Base-by-base conservation (phyloP, 768 basidiomycete species). In the Pisolithus albus region DNA sequence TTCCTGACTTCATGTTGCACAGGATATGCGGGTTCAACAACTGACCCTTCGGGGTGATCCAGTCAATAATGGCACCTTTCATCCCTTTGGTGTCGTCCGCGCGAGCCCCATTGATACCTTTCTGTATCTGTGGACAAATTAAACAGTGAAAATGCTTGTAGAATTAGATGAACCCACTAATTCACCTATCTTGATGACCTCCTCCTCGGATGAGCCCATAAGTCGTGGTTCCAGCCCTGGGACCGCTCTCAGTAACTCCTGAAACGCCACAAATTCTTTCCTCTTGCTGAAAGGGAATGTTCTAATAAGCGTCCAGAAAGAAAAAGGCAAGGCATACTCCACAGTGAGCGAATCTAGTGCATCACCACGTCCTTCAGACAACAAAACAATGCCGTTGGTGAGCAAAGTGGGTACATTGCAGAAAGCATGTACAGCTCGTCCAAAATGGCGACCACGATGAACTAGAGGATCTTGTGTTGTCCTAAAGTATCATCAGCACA, bases 401-500 rank as follows among this genome's bases (percentile, higher is more conserved):
- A 65, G 8, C 2, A 64, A 44, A 7, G 50, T 39, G 11, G 60
- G 59, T 7, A 65, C 38, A 38, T 49, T 55, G 44, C 62, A 65
- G 9, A 64, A 56, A 0, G 58, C 52, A 42, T 62, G 56, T 2
- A 61, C 42, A 1, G 54, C 54, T 32, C 51, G 13, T 3, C 62
- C 53, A 23, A 65, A 65, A 34, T 65, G 63, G 3, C 42, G 46
- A 4, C 63, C 56, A 44, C 61, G 52, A 26, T 62, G 59, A 16
- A 57, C 52, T 21, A 63, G 36, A 7, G 57, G 60, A 52, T 59
- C 61, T 23, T 47, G 30, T 16, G 26, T 13, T 15, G 5, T 41
- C n/a, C 42, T 43, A 28, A 28, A 28, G 7, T 5, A 28, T 28
- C 28, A 28, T 28, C 28, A 28, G 28, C 28, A 28, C 4, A 5